Base-by-base conservation (phyloP, 345 rosid species). In the Salix udensis region DNA sequence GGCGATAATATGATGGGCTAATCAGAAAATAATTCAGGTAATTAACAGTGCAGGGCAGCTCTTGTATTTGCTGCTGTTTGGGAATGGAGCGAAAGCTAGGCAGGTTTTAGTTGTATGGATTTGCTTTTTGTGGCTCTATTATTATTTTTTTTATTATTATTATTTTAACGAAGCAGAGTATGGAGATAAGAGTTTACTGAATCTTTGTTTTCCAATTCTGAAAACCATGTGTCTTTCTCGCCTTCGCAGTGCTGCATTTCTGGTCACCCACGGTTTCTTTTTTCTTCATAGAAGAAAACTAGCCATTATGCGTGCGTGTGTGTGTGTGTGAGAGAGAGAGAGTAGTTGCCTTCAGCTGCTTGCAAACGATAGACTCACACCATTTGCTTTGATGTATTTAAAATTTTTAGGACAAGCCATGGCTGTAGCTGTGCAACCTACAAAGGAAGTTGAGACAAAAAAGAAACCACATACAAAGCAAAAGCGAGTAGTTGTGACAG, bases 401-500 rank as follows among this genome's bases (percentile, higher is more conserved):
- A 71, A 77, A 30, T 24, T 80, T 78, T 68, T 61, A 90, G 97
- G 96, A 67, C 85, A 87, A 83, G 85, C 85, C 50, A 88, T 87
- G 92, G 89, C 93, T 14, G 84, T 90, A 73, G 90, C 91, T 0
- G 84, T 88, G 82, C 91, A 88, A 83, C 89, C 89, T 76, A 81
- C 88, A 34, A 83, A 82, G 79, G 92, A 89, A 74, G 84, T 81
- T n/a, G 68, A 66, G 31, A 81, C 81, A 61, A 85, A 87, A 82
- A 89, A 87, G 82, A 94, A 87, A 78, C 94, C 94, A 3, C 77
- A 78, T 39, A 85, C 40, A 24, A 88, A 86, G 88, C 91, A 93
- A 71, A 90, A 96, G 58, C 86, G 92, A 26, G 98, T 95, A 58
- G 98, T 95, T 67, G 97, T 95, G 79, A 95, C 98, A 24, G 98